Base-by-base conservation (phyloP, 495 filamentous ascomycete genomes). In the Penicillium dipodomyicola region DNA sequence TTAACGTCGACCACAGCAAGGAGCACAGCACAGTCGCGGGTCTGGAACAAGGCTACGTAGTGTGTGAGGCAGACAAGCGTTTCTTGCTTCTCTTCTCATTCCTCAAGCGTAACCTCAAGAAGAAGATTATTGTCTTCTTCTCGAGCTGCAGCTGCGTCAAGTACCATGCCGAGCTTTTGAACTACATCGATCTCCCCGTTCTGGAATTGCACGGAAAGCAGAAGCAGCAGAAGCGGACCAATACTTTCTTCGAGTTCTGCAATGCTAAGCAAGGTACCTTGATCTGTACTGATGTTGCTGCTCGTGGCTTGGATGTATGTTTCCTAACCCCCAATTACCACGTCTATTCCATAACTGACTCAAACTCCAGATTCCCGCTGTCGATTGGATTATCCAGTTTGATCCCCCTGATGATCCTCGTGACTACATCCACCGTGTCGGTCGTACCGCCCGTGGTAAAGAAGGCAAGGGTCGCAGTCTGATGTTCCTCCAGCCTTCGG, bases 71-170 rank as follows among this genome's bases (percentile, higher is more conserved):
- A 3, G 93, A 97, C 70, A 89, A 95, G 73, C 86, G 94, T 33
- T 98, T 98, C 79, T 74, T 96, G 14, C 80, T 98, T 9, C 83
- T 98, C 43, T 98, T 97, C 79, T 92, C 92, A 0, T 97, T 98
- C 81, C 78, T 98, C 35, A 96, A 96, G 78, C 84, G 87, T 64
- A 90, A 88, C 74, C 79, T 87, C 63, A 87, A 87, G 69, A 97
- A 96, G 82, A 97, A 97, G 78, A 87, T 96, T 60, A 96, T 98
- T 59, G 93, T 98, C 40, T 97, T 98, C 79, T 89, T 96, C 73
- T 92, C 87, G 39, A 92, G 88, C 69, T 97, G 94, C 66, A 91
- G 89, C 62, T 92, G 87, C 50, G 94, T 97, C 53, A 96, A 96
- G 65, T 96, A 96, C 75, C 89, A 96, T 74, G 83, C 90, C 14